A percentile compares a stretch with the other conserved stretches of the same genome.
phyloP scores from a whole-genome alignment of 208 protist genomes.

The Wallacemonas sp. region DNA sequence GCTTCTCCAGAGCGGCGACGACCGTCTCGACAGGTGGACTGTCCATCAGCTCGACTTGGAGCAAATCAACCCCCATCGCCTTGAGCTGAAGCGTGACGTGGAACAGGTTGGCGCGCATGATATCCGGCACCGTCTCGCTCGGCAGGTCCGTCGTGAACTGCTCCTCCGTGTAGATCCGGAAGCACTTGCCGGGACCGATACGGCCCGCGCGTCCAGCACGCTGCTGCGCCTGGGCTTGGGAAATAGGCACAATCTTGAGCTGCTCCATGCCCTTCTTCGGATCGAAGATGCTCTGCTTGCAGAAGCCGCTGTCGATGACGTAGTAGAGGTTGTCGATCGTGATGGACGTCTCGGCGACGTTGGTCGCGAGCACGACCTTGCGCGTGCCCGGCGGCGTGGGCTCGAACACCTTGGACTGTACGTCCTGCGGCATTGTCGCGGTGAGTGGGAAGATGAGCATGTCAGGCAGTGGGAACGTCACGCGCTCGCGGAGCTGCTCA shows the following conservation, averaged over 20 bases:
- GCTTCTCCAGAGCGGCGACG: conserved; percentile 96
- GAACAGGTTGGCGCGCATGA: conserved; percentile 98
- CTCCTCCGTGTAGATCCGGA: conserved; percentile 96
- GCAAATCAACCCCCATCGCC: conserved; percentile 98
- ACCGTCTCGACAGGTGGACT: conserved; percentile 93
- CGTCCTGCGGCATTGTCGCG: conserved; percentile 97
- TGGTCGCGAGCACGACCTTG: conserved; percentile 99
- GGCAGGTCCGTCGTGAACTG: conserved; percentile 97
- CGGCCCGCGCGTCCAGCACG: conserved; percentile 95
- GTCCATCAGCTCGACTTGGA: conserved; percentile 98
- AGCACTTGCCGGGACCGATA: conserved; percentile 97
- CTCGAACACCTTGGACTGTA: conserved; percentile 99
- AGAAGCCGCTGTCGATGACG: conserved; percentile 98
- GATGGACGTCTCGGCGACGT: conserved; percentile 99
- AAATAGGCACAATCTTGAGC: conserved; percentile 96
- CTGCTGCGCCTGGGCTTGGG: conserved; percentile 97
- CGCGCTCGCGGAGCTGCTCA: conserved; percentile 57
- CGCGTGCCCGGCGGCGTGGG: conserved; percentile 87
- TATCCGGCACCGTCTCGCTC: conserved; percentile 95
- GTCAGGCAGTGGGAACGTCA: conserved; percentile 77
- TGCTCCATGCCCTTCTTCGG: conserved; percentile 96
- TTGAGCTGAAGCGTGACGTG: conserved; percentile 98
- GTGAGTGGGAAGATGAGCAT: conserved; percentile 98
- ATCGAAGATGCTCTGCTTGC: conserved; percentile 98
- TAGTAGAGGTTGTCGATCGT: conserved; percentile 99